Conservation (phyloP, 225 moss, liverwort and hornwort genomes). For the Pseudisothecium myosuroides region DNA sequence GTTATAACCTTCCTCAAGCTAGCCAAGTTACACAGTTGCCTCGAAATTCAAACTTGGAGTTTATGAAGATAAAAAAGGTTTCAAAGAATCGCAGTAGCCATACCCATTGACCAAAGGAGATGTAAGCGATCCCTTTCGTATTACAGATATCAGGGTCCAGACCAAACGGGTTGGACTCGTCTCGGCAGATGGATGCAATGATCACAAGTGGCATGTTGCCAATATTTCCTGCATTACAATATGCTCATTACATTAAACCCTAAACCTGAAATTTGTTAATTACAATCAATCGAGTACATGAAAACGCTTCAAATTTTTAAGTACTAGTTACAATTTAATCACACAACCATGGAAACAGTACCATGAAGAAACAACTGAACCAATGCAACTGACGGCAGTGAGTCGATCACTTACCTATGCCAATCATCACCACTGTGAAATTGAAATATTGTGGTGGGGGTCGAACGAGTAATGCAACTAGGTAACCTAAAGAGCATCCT, state of each 20-base stretch:
- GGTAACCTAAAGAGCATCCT: constrained; percentile 63
- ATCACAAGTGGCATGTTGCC: constrained; percentile 90
- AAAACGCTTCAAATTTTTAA: background rate
- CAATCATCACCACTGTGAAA: constrained; percentile 77
- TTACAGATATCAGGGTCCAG: constrained; percentile 38
- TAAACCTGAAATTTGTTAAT: background rate
- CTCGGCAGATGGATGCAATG: constrained; percentile 71
- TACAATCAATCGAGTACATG: background rate
- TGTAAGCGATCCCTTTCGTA: constrained; percentile 67
- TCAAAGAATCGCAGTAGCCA: background rate
- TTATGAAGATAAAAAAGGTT: background rate
- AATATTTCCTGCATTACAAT: constrained; percentile 60
- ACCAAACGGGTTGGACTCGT: constrained; percentile 61
- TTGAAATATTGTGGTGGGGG: constrained; percentile 78
- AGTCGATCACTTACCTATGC: constrained; percentile 33
- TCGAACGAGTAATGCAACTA: constrained; percentile 52
- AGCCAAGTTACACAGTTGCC: background rate
- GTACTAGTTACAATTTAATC: background rate
- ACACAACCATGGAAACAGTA: background rate
- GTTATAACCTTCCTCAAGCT: background rate
- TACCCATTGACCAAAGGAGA: constrained; percentile 98
- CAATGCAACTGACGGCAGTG: background rate
- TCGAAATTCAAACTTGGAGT: background rate
- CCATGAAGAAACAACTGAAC: background rate
- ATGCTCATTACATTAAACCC: background rate